Base-by-base conservation (phyloP, 257 asterid genomes). In the Petrea volubilis region DNA sequence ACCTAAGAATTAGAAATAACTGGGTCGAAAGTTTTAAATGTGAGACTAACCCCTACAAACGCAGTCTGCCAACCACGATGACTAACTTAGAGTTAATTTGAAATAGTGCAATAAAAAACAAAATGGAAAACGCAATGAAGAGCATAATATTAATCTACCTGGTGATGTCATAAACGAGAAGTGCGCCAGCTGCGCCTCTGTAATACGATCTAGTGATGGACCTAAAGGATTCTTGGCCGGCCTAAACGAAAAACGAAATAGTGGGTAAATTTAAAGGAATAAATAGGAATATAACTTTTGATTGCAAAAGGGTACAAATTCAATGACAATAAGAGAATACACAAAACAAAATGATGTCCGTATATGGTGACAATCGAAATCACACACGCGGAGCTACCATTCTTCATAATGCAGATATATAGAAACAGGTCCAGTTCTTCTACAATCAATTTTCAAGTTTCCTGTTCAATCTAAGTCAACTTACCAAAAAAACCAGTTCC, bases 111-210 rank as follows among this genome's bases (percentile, higher is more conserved):
- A 36, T 5, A 4, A 24, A n/a, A 38, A 38, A 38, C 43, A 55
- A 18, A 8, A 55, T 2, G 14, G 14, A 43, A 31, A 38, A 12
- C 0, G 15, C 1, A 31, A 14, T 1, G 15, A 6, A 24, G 25
- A 63, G 15, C 3, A 56, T 17, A 25, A 6, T 56, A 27, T 34
- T 34, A 15, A 53, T 61, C 52, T 66, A 77, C 81, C 78, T 65
- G 64, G 85, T 74, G 44, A 83, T 83, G 65, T 83, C 83, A 67
- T 83, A 83, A 28, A 83, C 81, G 49, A 83, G 79, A 67, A 83
- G 87, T 36, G 87, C 87, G 7, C 87, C 87, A 50, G 85, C 85
- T 53, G 87, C 83, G 28, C 87, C 85, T 72, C 85, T 71, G 76
- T 83, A 83, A 60, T 80, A 80, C 7, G 85, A 80, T 43, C 85